Evolutionary conservation across 768 basidiomycete genomes (phyloP).

Genomic region (Hypholoma fasciculare): DNA sequence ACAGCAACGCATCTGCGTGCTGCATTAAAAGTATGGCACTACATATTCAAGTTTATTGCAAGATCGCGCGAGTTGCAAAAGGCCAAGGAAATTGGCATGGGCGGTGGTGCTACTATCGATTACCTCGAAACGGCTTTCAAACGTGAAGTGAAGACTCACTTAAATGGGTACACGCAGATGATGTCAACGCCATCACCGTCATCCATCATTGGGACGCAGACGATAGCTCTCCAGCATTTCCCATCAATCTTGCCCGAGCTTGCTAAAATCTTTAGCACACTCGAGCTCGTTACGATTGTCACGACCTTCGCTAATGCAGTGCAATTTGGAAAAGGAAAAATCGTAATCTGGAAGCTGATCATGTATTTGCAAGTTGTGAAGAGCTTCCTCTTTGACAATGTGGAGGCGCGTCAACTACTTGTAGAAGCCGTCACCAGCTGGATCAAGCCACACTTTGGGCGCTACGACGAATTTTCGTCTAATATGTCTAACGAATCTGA

Average conservation of each 20-base stretch:
- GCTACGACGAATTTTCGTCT: constrained; percentile 80
- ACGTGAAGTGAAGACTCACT: constrained; percentile 74
- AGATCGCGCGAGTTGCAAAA: constrained; percentile 90
- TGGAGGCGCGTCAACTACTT: constrained; percentile 73
- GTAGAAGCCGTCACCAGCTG: constrained; percentile 89
- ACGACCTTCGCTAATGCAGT: constrained; percentile 88
- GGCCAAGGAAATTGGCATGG: constrained; percentile 74
- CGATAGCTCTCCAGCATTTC: constrained; percentile 91
- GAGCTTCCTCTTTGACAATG: constrained; percentile 82
- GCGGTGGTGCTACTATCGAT: constrained; percentile 79
- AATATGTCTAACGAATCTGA: constrained; percentile 68
- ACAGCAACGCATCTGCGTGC: constrained; percentile 80
- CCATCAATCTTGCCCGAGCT: constrained; percentile 90
- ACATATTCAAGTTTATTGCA: constrained; percentile 93
- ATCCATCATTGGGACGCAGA: constrained; percentile 95
- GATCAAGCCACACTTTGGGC: constrained; percentile 95
- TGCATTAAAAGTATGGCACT: constrained; percentile 95
- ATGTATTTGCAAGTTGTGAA: constrained; percentile 93
- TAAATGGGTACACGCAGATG: constrained; percentile 82
- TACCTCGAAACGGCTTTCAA: constrained; percentile 86
- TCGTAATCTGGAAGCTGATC: constrained; percentile 90
- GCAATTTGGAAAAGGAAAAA: constrained; percentile 76
- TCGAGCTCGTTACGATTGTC: constrained; percentile 85
- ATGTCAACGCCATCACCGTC: constrained; percentile 80
- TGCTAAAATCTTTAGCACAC: constrained; percentile 72